Evolutionary conservation across 2,329 filamentous ascomycete species (phyloP).

Genomic region (Huntiella moniliformis): DNA sequence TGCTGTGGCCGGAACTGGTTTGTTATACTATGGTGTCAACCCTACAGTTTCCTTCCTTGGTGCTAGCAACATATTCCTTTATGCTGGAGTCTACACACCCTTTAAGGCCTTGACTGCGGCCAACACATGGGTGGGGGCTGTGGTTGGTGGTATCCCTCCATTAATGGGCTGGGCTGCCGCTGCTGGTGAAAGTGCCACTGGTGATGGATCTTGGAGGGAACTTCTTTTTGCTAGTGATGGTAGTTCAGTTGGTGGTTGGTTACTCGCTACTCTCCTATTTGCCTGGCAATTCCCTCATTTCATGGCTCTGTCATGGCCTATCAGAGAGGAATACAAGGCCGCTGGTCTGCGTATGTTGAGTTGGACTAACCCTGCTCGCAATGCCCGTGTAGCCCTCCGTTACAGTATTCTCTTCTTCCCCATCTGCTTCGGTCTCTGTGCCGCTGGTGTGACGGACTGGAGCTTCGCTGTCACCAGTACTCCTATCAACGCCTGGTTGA

Average conservation of each 20-base stretch:
- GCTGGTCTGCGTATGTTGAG: conserved; percentile 55
- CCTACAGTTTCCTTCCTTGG: conserved; percentile 80
- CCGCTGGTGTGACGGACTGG: conserved; percentile 65
- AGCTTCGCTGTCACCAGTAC: conserved; percentile 65
- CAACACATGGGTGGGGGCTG: conserved; percentile 88
- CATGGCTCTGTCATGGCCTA: conserved; percentile 78
- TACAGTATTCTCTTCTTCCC: conserved; percentile 79
- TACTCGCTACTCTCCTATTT: conserved; percentile 67
- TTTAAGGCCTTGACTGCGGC: conserved; percentile 70
- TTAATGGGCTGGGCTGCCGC: conserved; percentile 97
- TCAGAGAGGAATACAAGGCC: conserved; percentile 71
- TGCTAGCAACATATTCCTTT: conserved; percentile 67
- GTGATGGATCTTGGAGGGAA: conserved; percentile 57
- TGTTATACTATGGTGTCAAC: conserved; percentile 79
- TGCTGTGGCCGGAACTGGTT: conserved; percentile 47
- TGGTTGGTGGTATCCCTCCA: conserved; percentile 85
- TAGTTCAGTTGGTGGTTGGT: conserved; percentile 62
- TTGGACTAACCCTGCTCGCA: conserved; percentile 73
- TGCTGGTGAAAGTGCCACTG: conserved; percentile 67
- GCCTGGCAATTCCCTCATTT: conserved; percentile 99
- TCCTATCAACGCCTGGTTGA: conserved; percentile 72
- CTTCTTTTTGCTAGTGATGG: conserved; percentile 48
- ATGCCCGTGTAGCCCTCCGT: conserved; percentile 68
- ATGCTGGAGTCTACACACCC: conserved; percentile 83
- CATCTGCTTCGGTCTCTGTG: conserved; percentile 64